Conservation (phyloP, 441 rosid species). For the Biscutella laevigata region DNA sequence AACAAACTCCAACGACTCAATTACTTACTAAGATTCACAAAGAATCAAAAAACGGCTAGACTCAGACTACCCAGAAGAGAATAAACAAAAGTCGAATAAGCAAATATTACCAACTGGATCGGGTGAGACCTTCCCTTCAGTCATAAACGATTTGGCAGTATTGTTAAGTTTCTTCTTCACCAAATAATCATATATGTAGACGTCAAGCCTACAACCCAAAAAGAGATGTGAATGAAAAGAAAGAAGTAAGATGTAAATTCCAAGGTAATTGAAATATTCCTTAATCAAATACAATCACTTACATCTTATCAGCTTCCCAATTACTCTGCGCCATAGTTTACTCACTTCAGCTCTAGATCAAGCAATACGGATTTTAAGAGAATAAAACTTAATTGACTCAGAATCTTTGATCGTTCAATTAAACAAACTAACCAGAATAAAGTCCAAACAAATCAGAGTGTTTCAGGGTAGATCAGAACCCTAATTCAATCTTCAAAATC, state of each 20-base stretch:
- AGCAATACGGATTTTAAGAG: neutral
- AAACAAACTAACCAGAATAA: conserved; percentile 6
- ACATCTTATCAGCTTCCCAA: conserved; percentile 69
- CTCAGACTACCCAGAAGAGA: neutral
- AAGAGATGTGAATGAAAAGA: conserved; percentile 9
- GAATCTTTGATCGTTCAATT: neutral
- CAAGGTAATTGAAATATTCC: neutral
- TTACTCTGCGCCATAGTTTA: conserved; percentile 48
- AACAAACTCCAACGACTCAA: neutral
- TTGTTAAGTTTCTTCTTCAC: conserved; percentile 76
- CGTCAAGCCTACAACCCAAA: conserved; percentile 72
- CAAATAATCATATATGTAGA: conserved; percentile 88
- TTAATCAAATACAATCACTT: no score
- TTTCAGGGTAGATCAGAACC: conserved; percentile 36
- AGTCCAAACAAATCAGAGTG: neutral
- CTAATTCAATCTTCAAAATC: conserved; percentile 21
- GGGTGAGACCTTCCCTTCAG: conserved; percentile 93
- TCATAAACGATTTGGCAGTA: conserved; percentile 89
- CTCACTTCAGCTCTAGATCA: conserved; percentile 28
- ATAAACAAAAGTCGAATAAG: no score
- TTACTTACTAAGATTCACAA: neutral
- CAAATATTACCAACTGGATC: conserved; percentile 95
- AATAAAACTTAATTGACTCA: conserved; percentile 2
- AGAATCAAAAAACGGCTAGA: neutral
- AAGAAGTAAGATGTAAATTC: neutral